phyloP scores from a whole-genome alignment of 2,329 filamentous ascomycete genomes.

The Tolypocladium cylindrosporum region DNA sequence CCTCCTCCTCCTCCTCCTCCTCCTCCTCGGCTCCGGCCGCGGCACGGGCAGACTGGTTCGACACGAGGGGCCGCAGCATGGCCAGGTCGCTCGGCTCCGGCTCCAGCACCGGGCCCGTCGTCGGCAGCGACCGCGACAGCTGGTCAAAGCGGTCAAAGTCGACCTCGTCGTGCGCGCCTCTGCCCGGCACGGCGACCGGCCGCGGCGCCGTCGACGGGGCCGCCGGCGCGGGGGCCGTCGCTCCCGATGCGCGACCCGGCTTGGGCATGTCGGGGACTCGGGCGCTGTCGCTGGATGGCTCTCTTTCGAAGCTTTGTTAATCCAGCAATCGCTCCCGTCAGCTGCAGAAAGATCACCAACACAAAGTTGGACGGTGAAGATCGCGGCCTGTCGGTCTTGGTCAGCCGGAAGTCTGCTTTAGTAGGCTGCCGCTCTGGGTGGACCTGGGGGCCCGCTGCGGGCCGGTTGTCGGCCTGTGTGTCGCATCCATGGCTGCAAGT shows the following conservation, averaged over 20 bases:
- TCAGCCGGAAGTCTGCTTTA: neutral
- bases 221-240: neutral
- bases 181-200: neutral
- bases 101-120: slow-evolving; percentile 26
- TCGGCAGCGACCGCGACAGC: slow-evolving; percentile 29
- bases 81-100: slow-evolving; percentile 29
- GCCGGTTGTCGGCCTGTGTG: neutral
- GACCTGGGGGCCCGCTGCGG: neutral
- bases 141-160: slow-evolving; percentile 11
- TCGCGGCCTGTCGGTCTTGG: neutral
- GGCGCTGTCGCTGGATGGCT: neutral
- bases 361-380: neutral
- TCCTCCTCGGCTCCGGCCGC: slow-evolving; percentile 2
- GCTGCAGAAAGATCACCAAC: neutral
- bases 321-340: neutral
- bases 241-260: neutral
- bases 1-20: neutral
- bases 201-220: neutral
- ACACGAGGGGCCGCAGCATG: slow-evolving; percentile 21
- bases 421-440: neutral
- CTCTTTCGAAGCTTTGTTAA: neutral
- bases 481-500: neutral
- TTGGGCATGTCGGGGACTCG: neutral
- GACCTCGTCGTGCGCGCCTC: neutral
- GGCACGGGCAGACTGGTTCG: slow-evolving; percentile 2